A percentile compares a stretch with the other conserved stretches of the same genome.
Evolutionary conservation across 768 basidiomycete genomes (phyloP).

Genomic region (Boletus edulis): DNA sequence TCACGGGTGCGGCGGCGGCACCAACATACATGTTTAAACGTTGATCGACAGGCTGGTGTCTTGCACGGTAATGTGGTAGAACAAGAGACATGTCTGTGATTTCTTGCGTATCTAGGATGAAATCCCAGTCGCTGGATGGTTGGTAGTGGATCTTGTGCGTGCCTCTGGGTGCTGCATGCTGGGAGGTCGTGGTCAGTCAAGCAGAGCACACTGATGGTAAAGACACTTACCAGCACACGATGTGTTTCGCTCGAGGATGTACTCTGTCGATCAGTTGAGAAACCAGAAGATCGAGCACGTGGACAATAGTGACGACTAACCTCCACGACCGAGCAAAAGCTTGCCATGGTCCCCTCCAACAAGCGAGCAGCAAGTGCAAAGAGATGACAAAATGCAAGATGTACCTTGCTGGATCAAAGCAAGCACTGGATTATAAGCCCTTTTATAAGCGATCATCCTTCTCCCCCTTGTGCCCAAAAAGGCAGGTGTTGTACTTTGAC

Average conservation of each 20-base stretch:
- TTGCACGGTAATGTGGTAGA: slow-evolving; percentile 77
- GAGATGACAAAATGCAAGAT: not conserved
- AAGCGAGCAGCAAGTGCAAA: not conserved
- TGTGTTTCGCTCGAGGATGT: slow-evolving; percentile 18
- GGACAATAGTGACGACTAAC: slow-evolving; percentile 15
- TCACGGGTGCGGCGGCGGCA: slow-evolving; percentile 51
- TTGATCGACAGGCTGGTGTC: slow-evolving; percentile 67
- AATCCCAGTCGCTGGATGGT: slow-evolving; percentile 63
- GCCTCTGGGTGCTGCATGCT: slow-evolving; percentile 39
- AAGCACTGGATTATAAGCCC: slow-evolving; percentile 14
- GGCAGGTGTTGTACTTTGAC: slow-evolving; percentile 29
- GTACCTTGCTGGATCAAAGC: not conserved
- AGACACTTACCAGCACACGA: slow-evolving; percentile 11
- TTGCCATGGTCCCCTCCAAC: slow-evolving; percentile 20
- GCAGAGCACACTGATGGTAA: not conserved
- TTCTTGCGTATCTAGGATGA: slow-evolving; percentile 50
- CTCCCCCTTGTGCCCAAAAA: slow-evolving; percentile 29
- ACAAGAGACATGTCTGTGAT: slow-evolving; percentile 65
- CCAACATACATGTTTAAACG: slow-evolving; percentile 69
- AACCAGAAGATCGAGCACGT: not conserved
- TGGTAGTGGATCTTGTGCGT: slow-evolving; percentile 66
- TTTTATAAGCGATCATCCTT: slow-evolving; percentile 8
- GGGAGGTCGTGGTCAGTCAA: slow-evolving; percentile 1
- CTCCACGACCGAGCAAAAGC: slow-evolving; percentile 29
- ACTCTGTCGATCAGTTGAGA: slow-evolving; percentile 24